Base-by-base conservation (phyloP, 257 asterid genomes). In the Prunella vulgaris region DNA sequence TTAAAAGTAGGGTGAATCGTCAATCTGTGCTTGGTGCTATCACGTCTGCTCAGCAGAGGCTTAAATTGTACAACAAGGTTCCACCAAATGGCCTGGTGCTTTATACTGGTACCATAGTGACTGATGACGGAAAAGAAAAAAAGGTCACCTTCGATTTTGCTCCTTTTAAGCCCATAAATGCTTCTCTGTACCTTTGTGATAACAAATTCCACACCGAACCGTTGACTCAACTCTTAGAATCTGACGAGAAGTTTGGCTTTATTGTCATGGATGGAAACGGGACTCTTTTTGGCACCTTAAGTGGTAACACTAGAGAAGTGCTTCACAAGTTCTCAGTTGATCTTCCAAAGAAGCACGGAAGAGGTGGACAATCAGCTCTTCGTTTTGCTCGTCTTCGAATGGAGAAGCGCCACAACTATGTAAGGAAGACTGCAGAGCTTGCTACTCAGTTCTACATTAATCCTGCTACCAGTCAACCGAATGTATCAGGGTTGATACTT, bases 1-100 rank as follows among this genome's bases (percentile, higher is more conserved):
- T 85, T 64, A 85, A 85, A 58, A 85, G 90, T 66, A 85, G 90
- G 76, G 90, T 85, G 25, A 85, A 85, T 70, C 87, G 90, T 72
- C 90, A 85, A 53, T 85, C 90, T 12, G 90, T 85, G 49, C 77
- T 85, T 13, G 90, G 90, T 78, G 90, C 90, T 4, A 85, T 85
- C 72, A 85, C 90, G 44, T 85, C 90, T 76, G 90, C 90, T 33
- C 90, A 85, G 74, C 90, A 85, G 79, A 82, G 87, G 81, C 86
- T 85, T 38, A 85, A 85, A 70, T 62, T 85, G 69, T 85, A 85
- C 38, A 85, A 74, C 80, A 85, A 80, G 79, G 87, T 85, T 10
- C 90, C 90, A 60, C 81, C 70, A 1, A 85, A 83, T 69, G 90
- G 90, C 40, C 84, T 85, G 8, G 90, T 85, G 54, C 90, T 85